Evolutionary conservation across 345 rosid genomes (phyloP).

Genomic region (Eucalyptus polybractea): DNA sequence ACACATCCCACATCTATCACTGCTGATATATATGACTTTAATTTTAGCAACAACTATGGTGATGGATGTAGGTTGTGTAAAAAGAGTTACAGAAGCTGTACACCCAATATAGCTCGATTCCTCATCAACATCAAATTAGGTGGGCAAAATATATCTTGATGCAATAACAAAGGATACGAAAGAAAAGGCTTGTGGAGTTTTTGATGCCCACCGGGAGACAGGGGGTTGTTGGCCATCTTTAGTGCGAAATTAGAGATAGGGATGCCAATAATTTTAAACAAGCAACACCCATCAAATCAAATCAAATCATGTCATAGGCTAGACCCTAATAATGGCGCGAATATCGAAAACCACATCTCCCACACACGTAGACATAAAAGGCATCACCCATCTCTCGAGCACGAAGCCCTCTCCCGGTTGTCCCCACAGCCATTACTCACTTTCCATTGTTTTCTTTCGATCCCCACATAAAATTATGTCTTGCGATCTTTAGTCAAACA

Average conservation of each 20-base stretch:
- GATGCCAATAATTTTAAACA: neutral
- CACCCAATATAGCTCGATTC: neutral
- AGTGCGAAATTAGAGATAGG: neutral
- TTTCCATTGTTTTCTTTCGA: neutral
- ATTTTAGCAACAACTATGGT: neutral
- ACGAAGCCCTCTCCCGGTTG: neutral
- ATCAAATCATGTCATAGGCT: neutral
- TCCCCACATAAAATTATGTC: neutral
- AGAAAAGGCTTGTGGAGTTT: neutral
- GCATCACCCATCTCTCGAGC: neutral
- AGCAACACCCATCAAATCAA: neutral
- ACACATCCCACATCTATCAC: neutral
- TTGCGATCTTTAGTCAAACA: neutral
- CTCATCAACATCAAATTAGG: neutral
- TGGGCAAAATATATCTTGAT: neutral
- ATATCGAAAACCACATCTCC: neutral
- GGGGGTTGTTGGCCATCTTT: neutral
- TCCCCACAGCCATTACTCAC: neutral
- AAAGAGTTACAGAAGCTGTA: neutral
- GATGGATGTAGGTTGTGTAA: neutral
- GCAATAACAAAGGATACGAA: neutral
- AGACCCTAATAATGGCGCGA: neutral
- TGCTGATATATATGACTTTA: neutral
- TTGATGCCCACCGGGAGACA: neutral
- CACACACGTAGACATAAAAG: neutral